Evolutionary conservation across 1,139 yeast species (phyloP).

Genomic region (Zygosaccharomyces pseudobailii): DNA sequence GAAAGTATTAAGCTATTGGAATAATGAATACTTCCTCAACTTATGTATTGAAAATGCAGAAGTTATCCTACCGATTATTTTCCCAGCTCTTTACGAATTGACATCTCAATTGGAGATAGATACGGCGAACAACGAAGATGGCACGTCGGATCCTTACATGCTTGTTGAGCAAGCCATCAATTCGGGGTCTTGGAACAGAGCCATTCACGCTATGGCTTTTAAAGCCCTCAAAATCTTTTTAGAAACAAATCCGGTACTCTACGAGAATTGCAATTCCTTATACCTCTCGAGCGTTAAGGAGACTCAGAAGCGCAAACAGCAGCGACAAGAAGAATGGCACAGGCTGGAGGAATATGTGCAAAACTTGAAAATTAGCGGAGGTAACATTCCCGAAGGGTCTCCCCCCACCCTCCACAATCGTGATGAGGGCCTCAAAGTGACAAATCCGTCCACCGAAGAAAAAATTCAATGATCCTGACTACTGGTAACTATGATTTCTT

Average conservation of each 20-base stretch:
- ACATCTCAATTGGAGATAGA: constrained; percentile 48
- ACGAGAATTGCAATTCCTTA: constrained; percentile 85
- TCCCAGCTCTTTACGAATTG: constrained; percentile 83
- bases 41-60: constrained; percentile 88
- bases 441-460: neutral
- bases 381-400: neutral
- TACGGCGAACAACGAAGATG: constrained; percentile 36
- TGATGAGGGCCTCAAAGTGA: neutral
- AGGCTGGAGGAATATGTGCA: constrained; percentile 61
- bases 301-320: constrained; percentile 35
- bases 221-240: constrained; percentile 87
- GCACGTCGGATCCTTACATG: constrained; percentile 34
- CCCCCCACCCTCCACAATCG: neutral
- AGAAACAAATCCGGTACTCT: constrained; percentile 88
- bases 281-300: constrained; percentile 48
- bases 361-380: constrained; percentile 31
- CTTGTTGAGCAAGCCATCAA: constrained; percentile 37
- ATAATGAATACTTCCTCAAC: constrained; percentile 87
- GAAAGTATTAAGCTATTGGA: constrained; percentile 90
- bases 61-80: constrained; percentile 86
- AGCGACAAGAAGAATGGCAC: constrained; percentile 72
- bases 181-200: constrained; percentile 71
- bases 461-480: neutral
- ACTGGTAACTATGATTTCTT: neutral
- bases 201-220: constrained; percentile 85